These are phyloP conservation scores for Dujonia santamariae DNA, from an alignment of 1,139 yeast species.

Conservation along the genomic window DNA sequence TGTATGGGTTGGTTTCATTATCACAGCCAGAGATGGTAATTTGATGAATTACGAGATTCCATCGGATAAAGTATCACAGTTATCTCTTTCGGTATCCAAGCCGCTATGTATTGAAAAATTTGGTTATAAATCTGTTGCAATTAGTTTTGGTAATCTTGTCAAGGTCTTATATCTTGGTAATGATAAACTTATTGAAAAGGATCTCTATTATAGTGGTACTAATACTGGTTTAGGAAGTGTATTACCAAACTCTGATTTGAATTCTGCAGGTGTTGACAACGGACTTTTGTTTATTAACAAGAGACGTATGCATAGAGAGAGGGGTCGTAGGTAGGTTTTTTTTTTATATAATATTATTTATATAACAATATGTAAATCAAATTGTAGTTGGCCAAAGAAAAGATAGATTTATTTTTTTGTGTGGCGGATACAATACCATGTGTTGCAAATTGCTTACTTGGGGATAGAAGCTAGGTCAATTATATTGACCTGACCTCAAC, in stretches of 20 bases:
- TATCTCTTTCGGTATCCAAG: slow-evolving; percentile 34
- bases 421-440: too few species aligned
- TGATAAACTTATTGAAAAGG: slow-evolving; percentile 42
- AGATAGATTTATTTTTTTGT: too few species aligned
- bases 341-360: too few species aligned
- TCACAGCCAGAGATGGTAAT: slow-evolving; percentile 59
- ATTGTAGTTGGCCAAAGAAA: too few species aligned
- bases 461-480: too few species aligned
- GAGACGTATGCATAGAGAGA: slow-evolving; percentile 38
- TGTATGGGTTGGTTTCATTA: slow-evolving; percentile 80
- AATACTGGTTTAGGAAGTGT: slow-evolving; percentile 24
- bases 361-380: too few species aligned
- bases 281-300: slow-evolving; percentile 50
- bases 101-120: slow-evolving; percentile 50
- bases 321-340: too few species aligned
- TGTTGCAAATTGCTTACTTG: too few species aligned
- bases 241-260: slow-evolving; percentile 34
- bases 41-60: slow-evolving; percentile 63
- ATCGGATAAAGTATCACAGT: slow-evolving; percentile 27
- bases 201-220: slow-evolving; percentile 36
- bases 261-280: slow-evolving; percentile 20
- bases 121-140: slow-evolving; percentile 76
- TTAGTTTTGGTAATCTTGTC: slow-evolving; percentile 69
- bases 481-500: too few species aligned
- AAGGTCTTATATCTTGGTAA: slow-evolving; percentile 73